These are phyloP conservation scores for Trametes hirsuta DNA, from an alignment of 1,284 basidiomycete species.

Conservation along the genomic window DNA sequence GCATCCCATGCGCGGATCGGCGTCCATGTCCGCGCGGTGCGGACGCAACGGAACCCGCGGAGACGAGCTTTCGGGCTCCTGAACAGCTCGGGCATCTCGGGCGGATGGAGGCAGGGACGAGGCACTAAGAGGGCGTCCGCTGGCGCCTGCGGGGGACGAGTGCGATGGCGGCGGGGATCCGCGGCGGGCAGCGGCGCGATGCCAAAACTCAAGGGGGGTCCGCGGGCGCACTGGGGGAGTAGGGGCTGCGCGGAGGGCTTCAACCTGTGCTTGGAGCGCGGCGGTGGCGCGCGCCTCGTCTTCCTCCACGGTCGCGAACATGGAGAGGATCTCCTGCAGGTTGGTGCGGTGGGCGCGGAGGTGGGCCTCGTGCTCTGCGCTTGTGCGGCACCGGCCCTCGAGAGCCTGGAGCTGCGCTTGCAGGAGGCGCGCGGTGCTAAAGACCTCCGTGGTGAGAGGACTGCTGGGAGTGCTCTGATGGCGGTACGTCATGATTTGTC, in stretches of 20 bases:
- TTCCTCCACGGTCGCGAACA: constrained; percentile 19
- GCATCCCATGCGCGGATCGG: neutral
- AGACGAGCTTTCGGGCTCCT: constrained; percentile 1
- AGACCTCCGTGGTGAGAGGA: constrained; percentile 2
- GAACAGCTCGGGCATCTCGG: constrained; percentile 3
- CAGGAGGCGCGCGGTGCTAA: constrained; percentile 6
- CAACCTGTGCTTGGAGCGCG: constrained; percentile 16
- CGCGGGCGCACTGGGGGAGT: no score
- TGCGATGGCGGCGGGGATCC: neutral
- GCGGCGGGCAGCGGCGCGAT: neutral
- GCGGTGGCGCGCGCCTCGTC: constrained; percentile 22
- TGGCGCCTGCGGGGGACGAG: neutral
- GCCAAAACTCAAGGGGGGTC: no score
- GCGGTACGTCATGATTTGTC: neutral
- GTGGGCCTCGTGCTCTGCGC: constrained; percentile 5
- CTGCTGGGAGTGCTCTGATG: neutral
- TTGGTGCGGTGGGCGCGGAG: constrained; percentile 13
- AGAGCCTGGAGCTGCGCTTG: constrained; percentile 14
- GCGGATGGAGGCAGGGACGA: neutral
- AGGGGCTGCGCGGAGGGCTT: constrained; percentile 3
- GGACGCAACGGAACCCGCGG: constrained; percentile 8
- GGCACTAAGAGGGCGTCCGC: neutral
- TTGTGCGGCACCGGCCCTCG: constrained; percentile 15
- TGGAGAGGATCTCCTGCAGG: constrained; percentile 16
- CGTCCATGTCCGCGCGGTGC: neutral